Evolutionary conservation across 2,329 filamentous ascomycete genomes (phyloP).

Genomic region (Fusarium fujikuroi): DNA sequence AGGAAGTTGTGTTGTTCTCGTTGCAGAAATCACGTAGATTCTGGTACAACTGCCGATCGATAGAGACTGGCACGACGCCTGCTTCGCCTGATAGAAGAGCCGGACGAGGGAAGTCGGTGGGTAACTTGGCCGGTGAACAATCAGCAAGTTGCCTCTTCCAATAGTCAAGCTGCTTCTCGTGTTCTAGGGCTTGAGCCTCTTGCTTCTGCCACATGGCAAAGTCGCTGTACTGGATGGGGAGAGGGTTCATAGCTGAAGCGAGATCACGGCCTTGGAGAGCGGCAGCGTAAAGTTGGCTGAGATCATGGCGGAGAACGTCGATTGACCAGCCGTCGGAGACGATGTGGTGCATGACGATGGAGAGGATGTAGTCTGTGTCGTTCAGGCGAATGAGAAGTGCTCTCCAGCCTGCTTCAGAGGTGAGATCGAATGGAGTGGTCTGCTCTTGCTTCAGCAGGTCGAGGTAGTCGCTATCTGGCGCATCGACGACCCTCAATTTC

Average conservation of each 20-base stretch:
- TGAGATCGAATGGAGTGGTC: background rate
- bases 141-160: constrained; percentile 36
- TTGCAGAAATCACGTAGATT: constrained; percentile 19
- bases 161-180: constrained; percentile 39
- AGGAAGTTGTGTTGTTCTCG: constrained; percentile 4
- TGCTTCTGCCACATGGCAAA: constrained; percentile 41
- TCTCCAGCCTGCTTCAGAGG: background rate
- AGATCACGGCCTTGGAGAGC: constrained; percentile 2
- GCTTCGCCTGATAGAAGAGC: constrained; percentile 23
- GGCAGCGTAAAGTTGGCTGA: constrained; percentile 31
- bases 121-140: constrained; percentile 28
- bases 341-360: constrained; percentile 46
- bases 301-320: constrained; percentile 36
- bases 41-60: constrained; percentile 18
- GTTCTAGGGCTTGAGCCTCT: constrained; percentile 10
- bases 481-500: constrained; percentile 63
- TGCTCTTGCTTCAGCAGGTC: background rate
- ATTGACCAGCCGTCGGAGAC: constrained; percentile 47
- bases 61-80: background rate
- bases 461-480: constrained; percentile 52
- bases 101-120: constrained; percentile 29
- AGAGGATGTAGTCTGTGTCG: constrained; percentile 35
- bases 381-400: constrained; percentile 18
- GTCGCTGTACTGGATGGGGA: constrained; percentile 44
- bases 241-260: background rate